Evolutionary conservation across 139 green algal species (phyloP), one percentile per base, ranked within the genome.

Genomic region (Asterochloris erici): DNA sequence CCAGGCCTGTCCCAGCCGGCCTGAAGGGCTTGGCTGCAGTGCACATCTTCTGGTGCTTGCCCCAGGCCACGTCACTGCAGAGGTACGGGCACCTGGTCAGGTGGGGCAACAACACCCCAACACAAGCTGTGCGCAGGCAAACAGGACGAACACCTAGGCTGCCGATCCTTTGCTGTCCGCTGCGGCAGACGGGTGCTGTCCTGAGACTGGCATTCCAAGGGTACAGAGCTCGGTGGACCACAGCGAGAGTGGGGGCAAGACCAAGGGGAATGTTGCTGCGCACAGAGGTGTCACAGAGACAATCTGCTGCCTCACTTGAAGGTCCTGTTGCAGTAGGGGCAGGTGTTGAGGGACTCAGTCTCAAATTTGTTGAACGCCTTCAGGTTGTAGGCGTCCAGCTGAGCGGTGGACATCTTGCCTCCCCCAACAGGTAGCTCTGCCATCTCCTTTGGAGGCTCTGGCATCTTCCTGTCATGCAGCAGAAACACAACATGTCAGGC

Each of bases 1-100:
- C 79, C 47, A 83, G 68, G 68, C 79, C 79, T 13, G 79, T 83
- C 38, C 79, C 79, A 24, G 79, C 79, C 47, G 79, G 64, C 79
- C 68, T 83, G 68, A 83, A 83, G 66, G 79, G 79, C 79, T 77
- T 83, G 26, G 63, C 79, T 76, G 79, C 79, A 38, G 79, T 77
- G 79, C 79, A 83, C 68, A 83, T 66, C 47, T 68, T 77, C 79
- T 83, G 79, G 73, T 83, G 79, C 79, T 83, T 83, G 16, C n/a
- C 23, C 68, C 68, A 83, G 12, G 79, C 68, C 68, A 71, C 79
- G n/a, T 83, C 79, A 64, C 79, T 83, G 79, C 68, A 68, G 38
- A 54, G 38, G 38, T 54, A 54, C 38, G 38, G 38, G 38, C 38
- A 54, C 38, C 38, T 54, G 38, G 38, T 54, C 38, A 54, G 6